phyloP scores from a whole-genome alignment of 495 filamentous ascomycete species.

The Tuber aestivum region DNA sequence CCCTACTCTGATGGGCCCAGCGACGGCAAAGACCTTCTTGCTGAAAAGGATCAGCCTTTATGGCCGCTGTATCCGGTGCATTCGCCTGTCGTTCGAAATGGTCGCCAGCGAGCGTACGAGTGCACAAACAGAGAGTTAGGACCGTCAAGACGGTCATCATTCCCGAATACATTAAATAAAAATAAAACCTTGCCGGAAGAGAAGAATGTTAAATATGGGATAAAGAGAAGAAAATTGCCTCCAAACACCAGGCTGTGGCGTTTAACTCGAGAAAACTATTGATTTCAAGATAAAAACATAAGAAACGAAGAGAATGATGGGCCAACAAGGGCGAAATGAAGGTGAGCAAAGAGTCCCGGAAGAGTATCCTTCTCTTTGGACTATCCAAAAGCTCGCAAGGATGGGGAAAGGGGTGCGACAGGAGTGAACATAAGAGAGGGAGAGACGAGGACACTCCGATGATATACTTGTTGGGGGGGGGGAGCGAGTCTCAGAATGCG shows the following conservation, averaged over 20 bases:
- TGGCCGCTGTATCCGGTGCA: too few species aligned
- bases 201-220: background rate
- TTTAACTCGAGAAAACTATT: background rate
- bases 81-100: background rate
- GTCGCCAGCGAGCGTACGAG: background rate
- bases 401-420: background rate
- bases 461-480: background rate
- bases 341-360: background rate
- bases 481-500: background rate
- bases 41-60: background rate
- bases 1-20: conserved; percentile 8
- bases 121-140: conserved; percentile 4
- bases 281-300: background rate
- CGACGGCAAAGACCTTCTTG: conserved; percentile 6
- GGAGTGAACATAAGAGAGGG: background rate
- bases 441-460: background rate
- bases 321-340: background rate
- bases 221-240: background rate
- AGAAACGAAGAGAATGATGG: background rate
- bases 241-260: background rate
- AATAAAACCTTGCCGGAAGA: too few species aligned
- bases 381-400: background rate
- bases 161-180: background rate
- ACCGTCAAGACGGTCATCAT: background rate
- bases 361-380: background rate